Percentiles rank a stretch among this genome's conserved stretches.
These are phyloP conservation scores for Aspergillus nomiae DNA, from an alignment of 2,329 filamentous ascomycete genomes.

Conservation along the genomic window DNA sequence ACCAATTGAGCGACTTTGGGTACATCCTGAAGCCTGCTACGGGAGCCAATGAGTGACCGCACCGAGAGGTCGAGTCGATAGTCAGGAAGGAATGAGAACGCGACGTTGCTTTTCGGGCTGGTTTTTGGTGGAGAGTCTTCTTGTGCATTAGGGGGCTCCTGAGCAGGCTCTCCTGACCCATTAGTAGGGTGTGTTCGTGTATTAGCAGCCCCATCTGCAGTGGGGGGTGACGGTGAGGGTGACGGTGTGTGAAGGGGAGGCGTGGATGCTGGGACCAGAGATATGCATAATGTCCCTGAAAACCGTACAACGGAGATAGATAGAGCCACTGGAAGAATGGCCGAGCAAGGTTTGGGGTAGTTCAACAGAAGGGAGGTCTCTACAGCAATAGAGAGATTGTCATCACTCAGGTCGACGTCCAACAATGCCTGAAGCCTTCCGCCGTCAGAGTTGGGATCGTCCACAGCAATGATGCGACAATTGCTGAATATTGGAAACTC, in stretches of 20 bases:
- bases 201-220: conserved; percentile 16
- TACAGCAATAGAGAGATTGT: conserved; percentile 91
- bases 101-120: conserved; percentile 79
- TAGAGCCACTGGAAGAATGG: conserved; percentile 86
- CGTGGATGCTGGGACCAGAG: conserved; percentile 73
- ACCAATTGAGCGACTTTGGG: conserved; percentile 68
- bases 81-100: conserved; percentile 78
- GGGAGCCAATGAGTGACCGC: conserved; percentile 63
- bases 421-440: conserved; percentile 87
- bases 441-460: conserved; percentile 59
- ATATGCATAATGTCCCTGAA: conserved; percentile 90
- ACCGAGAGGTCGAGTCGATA: conserved; percentile 68
- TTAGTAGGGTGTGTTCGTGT: conserved; percentile 11
- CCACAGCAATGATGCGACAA: conserved; percentile 87
- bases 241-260: conserved; percentile 38
- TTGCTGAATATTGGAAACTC: conserved; percentile 99
- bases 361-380: conserved; percentile 95
- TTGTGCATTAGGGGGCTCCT: not conserved
- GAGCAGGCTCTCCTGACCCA: conserved; percentile 13
- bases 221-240: conserved; percentile 31
- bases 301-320: conserved; percentile 92
- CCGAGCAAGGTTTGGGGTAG: conserved; percentile 86
- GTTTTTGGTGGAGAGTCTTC: conserved; percentile 38
- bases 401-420: conserved; percentile 89
- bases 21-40: conserved; percentile 64